Percentiles rank a stretch among this genome's conserved stretches.
phyloP scores from a whole-genome alignment of 2,329 filamentous ascomycete species.

The Harringtonia aguacate region DNA sequence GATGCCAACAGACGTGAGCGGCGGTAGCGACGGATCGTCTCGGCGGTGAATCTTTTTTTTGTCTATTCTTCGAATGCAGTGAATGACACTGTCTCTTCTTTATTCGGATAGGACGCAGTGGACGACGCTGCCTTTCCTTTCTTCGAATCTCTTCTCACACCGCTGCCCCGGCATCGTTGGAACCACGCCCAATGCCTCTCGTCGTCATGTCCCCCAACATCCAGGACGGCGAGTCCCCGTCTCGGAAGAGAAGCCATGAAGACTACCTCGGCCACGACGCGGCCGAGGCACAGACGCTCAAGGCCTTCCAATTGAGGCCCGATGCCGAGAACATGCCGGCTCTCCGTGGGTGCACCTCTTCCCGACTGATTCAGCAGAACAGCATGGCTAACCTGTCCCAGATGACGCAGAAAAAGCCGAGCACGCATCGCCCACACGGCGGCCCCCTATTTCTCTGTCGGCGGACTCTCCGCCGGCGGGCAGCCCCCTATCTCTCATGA shows the following conservation, averaged over 20 bases:
- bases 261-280: constrained; percentile 25
- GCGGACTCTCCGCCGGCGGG: constrained; percentile 11
- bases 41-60: no score
- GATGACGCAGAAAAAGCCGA: not conserved
- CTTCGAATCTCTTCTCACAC: not conserved
- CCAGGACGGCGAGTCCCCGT: constrained; percentile 28
- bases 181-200: constrained; percentile 32
- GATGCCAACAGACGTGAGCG: no score
- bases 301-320: constrained; percentile 6
- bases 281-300: constrained; percentile 5
- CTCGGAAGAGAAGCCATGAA: constrained; percentile 35
- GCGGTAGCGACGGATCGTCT: no score
- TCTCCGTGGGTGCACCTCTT: not conserved
- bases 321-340: constrained; percentile 11
- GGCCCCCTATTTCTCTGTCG: not conserved
- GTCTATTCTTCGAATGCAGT: no score
- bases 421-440: constrained; percentile 8
- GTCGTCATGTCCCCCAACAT: constrained; percentile 36
- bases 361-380: not conserved
- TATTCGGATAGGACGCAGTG: no score
- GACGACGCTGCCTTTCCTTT: no score
- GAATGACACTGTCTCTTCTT: no score
- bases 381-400: not conserved
- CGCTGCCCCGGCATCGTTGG: not conserved
- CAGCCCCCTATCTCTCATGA: constrained; percentile 23